A percentile compares a stretch with the other conserved stretches of the same genome.
phyloP scores from a whole-genome alignment of 139 green algal species.

The Ettlia oleoabundans region DNA sequence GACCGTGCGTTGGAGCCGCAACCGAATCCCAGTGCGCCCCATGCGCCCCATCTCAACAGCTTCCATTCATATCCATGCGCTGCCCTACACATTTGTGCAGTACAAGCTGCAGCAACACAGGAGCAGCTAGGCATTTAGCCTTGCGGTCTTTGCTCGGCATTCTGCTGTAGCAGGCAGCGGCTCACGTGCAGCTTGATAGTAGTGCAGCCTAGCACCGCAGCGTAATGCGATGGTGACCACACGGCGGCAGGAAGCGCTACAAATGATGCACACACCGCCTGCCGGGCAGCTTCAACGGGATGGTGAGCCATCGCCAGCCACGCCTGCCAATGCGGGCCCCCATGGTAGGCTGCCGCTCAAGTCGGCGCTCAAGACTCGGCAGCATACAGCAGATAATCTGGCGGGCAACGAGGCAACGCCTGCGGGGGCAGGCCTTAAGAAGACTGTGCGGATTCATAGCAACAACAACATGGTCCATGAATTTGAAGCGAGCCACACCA shows the following conservation, averaged over 20 bases:
- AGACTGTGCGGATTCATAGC: conserved; percentile 43
- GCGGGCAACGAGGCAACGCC: neutral
- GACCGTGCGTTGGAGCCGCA: no score
- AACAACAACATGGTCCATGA: conserved; percentile 39
- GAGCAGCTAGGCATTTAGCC: neutral
- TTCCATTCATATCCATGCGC: no score
- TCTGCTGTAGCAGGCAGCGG: no score
- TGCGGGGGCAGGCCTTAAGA: conserved; percentile 25
- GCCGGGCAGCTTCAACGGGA: neutral
- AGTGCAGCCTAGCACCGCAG: neutral
- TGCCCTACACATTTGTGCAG: no score
- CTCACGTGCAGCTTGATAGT: neutral
- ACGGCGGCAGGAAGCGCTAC: conserved; percentile 26
- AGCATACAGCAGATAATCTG: neutral
- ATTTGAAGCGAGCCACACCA: conserved; percentile 27
- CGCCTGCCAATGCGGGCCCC: neutral
- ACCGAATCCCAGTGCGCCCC: neutral
- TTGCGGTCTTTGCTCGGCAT: no score
- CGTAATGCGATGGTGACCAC: conserved; percentile 12
- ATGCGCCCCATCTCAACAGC: neutral
- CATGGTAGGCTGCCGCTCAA: neutral
- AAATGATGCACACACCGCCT: conserved; percentile 23
- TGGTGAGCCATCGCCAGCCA: neutral
- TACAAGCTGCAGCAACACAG: neutral
- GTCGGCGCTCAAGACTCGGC: neutral